These are phyloP conservation scores for Jatropha curcas DNA, from an alignment of 345 rosid genomes.

Conservation along the genomic window DNA sequence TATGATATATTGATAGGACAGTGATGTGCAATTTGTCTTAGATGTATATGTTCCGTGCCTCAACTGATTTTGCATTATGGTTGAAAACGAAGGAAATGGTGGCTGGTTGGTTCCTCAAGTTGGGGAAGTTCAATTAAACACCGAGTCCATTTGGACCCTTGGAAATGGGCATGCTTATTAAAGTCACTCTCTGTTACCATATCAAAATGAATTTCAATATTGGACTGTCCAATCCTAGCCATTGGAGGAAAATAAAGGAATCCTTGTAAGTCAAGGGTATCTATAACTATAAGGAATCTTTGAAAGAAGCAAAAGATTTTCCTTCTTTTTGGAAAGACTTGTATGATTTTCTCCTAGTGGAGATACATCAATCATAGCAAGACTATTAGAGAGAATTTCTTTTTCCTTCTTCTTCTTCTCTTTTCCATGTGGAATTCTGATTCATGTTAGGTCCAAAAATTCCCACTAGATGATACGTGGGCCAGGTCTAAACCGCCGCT, in stretches of 20 bases:
- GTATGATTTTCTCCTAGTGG: slow-evolving; percentile 7
- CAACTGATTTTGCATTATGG: neutral
- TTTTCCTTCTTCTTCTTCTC: no score
- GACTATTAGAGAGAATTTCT: no score
- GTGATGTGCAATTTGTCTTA: no score
- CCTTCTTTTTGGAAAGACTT: neutral
- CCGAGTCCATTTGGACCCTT: slow-evolving; percentile 9
- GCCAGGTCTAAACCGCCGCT: no score
- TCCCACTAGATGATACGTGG: no score
- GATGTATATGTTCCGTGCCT: neutral
- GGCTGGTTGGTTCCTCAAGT: slow-evolving; percentile 47
- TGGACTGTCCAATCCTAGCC: slow-evolving; percentile 11
- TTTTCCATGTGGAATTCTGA: no score
- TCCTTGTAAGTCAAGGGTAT: slow-evolving; percentile 19
- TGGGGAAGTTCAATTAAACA: slow-evolving; percentile 33
- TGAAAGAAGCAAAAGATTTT: neutral
- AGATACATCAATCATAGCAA: neutral
- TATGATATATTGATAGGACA: neutral
- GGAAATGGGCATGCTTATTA: slow-evolving; percentile 4
- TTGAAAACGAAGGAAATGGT: slow-evolving; percentile 11
- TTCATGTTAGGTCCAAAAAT: no score
- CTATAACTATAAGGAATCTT: slow-evolving; percentile 34
- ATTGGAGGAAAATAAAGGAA: slow-evolving; percentile 9
- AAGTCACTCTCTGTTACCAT: slow-evolving; percentile 9
- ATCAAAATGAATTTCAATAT: slow-evolving; percentile 3